A percentile compares a stretch with the other conserved stretches of the same genome.
Evolutionary conservation across 495 filamentous ascomycete genomes (phyloP).

Genomic region (Extremus antarcticus): DNA sequence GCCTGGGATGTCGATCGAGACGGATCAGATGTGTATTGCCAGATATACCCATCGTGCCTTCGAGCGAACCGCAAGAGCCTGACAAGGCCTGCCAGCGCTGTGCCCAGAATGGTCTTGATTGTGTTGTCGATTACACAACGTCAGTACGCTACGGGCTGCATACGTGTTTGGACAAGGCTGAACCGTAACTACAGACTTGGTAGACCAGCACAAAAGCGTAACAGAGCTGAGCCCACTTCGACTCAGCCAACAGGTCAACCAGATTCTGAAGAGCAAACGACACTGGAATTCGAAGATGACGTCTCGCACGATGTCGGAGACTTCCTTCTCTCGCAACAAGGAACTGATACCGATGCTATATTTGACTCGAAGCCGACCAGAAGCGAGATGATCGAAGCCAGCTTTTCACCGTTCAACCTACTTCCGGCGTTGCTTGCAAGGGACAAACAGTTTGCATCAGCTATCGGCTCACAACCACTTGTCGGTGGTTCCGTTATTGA

Average conservation of each 20-base stretch:
- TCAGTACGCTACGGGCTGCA: neutral
- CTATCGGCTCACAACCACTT: neutral
- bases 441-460: neutral
- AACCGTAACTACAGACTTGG: neutral
- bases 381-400: neutral
- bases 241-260: too few relatives aligned
- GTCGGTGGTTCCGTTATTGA: neutral
- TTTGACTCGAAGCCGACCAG: neutral
- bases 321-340: neutral
- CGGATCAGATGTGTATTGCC: neutral
- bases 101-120: neutral
- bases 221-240: neutral
- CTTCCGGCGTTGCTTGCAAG: neutral
- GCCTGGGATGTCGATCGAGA: neutral
- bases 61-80: neutral
- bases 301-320: neutral
- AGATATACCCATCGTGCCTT: neutral
- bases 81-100: neutral
- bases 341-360: neutral
- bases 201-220: neutral
- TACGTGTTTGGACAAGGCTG: too few relatives aligned
- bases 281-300: neutral
- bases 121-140: slow-evolving; percentile 1
- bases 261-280: too few relatives aligned
- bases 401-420: neutral